Conservation (phyloP, 129 eudicot genomes). For the Deinandra increscens region DNA sequence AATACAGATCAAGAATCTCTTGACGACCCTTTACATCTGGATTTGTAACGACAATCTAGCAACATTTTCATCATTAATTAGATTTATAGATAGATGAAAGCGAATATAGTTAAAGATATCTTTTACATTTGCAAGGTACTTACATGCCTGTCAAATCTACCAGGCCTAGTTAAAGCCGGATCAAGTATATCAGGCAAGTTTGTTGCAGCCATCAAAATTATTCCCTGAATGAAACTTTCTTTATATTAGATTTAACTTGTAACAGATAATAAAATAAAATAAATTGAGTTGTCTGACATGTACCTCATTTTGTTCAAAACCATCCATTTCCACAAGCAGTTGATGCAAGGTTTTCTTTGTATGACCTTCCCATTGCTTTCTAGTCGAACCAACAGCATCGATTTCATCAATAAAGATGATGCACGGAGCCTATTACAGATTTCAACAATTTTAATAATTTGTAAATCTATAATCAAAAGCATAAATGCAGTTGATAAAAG, state of each 20-base stretch:
- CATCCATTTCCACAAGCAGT: slow-evolving; percentile 98
- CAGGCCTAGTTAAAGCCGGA: slow-evolving; percentile 89
- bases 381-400: slow-evolving; percentile 98
- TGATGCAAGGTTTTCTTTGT: slow-evolving; percentile 97
- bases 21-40: slow-evolving; percentile 88
- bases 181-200: slow-evolving; percentile 92
- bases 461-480: neutral
- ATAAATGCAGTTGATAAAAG: neutral
- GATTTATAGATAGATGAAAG: neutral
- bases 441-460: neutral
- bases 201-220: slow-evolving; percentile 89
- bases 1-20: slow-evolving; percentile 71
- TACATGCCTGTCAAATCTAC: slow-evolving; percentile 96
- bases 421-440: slow-evolving; percentile 89
- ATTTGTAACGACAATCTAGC: slow-evolving; percentile 76
- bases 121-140: slow-evolving; percentile 24
- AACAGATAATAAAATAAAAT: neutral
- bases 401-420: slow-evolving; percentile 95
- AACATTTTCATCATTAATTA: slow-evolving; percentile 10
- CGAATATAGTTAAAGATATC: neutral
- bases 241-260: neutral
- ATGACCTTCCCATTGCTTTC: slow-evolving; percentile 99
- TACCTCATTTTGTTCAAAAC: slow-evolving; percentile 98
- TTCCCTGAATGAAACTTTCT: slow-evolving; percentile 48
- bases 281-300: neutral